A percentile compares a stretch with the other conserved stretches of the same genome.
Evolutionary conservation across 441 rosid species (phyloP).

Genomic region (Syzygium syzygioides): DNA sequence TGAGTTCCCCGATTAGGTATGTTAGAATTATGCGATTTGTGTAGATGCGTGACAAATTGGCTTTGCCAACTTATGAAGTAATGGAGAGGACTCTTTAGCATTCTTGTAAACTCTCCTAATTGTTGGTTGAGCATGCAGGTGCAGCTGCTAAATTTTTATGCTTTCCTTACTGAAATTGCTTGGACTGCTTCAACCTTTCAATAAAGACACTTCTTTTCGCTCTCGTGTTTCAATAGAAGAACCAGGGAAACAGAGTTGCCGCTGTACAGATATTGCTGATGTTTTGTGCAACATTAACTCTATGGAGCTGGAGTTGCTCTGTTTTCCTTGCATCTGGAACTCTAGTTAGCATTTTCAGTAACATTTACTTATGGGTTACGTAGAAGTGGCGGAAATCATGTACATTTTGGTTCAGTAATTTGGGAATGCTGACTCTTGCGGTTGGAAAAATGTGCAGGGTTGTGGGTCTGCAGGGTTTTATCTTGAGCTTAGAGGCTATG

Average conservation of each 20-base stretch:
- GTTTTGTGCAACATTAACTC: background rate
- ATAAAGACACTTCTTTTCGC: background rate
- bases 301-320: background rate
- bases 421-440: background rate
- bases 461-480: background rate
- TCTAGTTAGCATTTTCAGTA: background rate
- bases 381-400: background rate
- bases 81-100: background rate
- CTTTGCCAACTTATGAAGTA: background rate
- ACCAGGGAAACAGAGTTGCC: background rate
- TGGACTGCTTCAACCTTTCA: background rate
- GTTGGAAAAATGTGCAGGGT: background rate
- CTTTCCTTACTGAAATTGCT: background rate
- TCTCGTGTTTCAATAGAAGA: background rate
- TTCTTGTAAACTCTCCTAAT: background rate
- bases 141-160: background rate
- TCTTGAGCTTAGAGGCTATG: background rate
- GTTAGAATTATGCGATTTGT: background rate
- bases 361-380: background rate
- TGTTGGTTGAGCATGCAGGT: background rate
- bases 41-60: background rate
- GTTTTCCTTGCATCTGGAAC: background rate
- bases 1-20: background rate
- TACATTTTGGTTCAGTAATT: background rate
- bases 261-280: background rate